Percentiles rank a stretch among this genome's conserved stretches.
Evolutionary conservation across 371 early-diverging fungal species (phyloP).

Genomic region (Mortierella sp.): DNA sequence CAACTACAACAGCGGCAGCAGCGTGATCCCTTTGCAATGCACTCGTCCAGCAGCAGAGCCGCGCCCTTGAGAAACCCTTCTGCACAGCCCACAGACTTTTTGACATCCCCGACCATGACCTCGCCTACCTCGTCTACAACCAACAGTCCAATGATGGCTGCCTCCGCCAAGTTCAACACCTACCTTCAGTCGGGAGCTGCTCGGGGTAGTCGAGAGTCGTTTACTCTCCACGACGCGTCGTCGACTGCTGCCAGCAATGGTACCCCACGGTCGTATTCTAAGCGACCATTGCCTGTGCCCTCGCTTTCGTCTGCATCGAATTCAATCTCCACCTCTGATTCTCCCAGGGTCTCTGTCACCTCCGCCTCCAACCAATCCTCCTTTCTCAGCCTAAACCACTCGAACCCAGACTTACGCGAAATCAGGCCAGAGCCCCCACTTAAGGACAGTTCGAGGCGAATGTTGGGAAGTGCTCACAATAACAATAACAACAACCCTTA

Average conservation of each 20-base stretch:
- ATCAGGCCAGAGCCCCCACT: constrained; percentile 24
- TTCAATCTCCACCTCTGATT: constrained; percentile 6
- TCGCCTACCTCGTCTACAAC: constrained; percentile 4
- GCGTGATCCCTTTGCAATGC: constrained; percentile 5
- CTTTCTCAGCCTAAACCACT: constrained; percentile 7
- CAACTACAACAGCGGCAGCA: constrained; percentile 1
- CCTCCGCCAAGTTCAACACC: constrained; percentile 36
- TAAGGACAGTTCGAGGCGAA: constrained; percentile 23
- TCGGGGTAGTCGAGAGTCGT: constrained; percentile 21
- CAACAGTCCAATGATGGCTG: constrained; percentile 31
- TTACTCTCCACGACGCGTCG: constrained; percentile 6
- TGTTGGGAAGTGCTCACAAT: constrained; percentile 11
- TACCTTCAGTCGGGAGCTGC: constrained; percentile 26
- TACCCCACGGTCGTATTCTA: constrained; percentile 24
- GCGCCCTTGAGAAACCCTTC: constrained; percentile 25
- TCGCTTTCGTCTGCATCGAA: neutral
- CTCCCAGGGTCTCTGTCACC: constrained; percentile 18
- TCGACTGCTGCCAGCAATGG: neutral
- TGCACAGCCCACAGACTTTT: neutral
- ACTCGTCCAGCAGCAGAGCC: constrained; percentile 5
- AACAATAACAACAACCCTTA: neutral
- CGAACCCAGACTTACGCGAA: constrained; percentile 14
- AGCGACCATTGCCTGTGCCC: constrained; percentile 30
- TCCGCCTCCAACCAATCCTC: constrained; percentile 2
- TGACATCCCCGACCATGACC: neutral